A percentile compares a stretch with the other conserved stretches of the same genome.
These are phyloP conservation scores for Phytophthora crassamura DNA, from an alignment of 352 stramenopile species.

Conservation along the genomic window DNA sequence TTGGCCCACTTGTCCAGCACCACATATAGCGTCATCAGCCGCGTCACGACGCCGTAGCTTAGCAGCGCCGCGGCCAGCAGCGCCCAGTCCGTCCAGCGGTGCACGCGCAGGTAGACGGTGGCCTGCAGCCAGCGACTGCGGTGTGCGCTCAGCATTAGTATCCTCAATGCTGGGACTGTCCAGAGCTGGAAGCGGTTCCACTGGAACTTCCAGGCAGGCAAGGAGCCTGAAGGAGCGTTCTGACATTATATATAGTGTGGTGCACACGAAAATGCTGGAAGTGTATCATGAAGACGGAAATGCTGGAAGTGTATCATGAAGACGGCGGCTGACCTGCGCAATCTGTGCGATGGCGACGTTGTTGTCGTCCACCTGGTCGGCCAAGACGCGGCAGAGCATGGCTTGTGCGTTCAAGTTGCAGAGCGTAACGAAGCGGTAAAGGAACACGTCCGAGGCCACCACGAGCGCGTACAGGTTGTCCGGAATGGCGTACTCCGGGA, in stretches of 20 bases:
- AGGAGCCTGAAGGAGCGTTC: too few species aligned
- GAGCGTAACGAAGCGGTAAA: constrained; percentile 77
- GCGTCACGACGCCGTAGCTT: constrained; percentile 43
- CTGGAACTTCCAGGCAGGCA: too few species aligned
- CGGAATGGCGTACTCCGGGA: constrained; percentile 59
- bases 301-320: too few species aligned
- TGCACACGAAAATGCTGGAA: too few species aligned
- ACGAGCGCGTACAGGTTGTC: constrained; percentile 69
- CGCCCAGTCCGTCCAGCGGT: constrained; percentile 55
- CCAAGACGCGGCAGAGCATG: constrained; percentile 76
- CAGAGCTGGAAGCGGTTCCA: too few species aligned
- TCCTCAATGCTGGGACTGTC: too few species aligned
- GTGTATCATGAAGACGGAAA: too few species aligned
- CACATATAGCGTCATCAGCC: constrained; percentile 30
- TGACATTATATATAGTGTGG: too few species aligned
- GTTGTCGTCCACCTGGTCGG: constrained; percentile 62
- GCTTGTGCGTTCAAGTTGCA: constrained; percentile 81
- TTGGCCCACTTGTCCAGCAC: constrained; percentile 63
- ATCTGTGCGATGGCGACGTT: too few species aligned
- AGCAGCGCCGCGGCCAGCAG: constrained; percentile 38
- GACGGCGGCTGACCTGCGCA: too few species aligned
- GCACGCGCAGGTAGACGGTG: constrained; percentile 51
- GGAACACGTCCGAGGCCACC: constrained; percentile 68
- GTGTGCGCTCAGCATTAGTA: constrained; percentile 26
- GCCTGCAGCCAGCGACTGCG: constrained; percentile 36